A percentile compares a stretch with the other conserved stretches of the same genome.
Evolutionary conservation across 495 filamentous ascomycete genomes (phyloP).

Genomic region (Lentithecium fluviatile): DNA sequence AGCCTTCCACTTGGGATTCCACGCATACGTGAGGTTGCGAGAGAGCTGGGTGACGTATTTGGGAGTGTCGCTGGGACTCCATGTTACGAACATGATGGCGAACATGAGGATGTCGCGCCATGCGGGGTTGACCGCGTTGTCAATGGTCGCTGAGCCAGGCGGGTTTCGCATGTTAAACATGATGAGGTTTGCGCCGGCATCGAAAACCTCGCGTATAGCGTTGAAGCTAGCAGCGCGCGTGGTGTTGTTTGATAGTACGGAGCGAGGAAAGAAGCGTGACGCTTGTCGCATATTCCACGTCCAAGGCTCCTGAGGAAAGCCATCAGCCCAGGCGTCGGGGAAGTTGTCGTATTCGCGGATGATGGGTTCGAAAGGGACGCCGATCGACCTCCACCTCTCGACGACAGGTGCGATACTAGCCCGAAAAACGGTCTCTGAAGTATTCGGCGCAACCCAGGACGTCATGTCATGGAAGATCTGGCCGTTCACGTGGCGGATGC

Average conservation of each 20-base stretch:
- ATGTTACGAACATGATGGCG: slow-evolving; percentile 6
- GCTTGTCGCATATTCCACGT: slow-evolving; percentile 7
- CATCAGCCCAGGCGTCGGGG: not conserved
- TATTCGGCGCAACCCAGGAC: not conserved
- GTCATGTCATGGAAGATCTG: slow-evolving; percentile 2
- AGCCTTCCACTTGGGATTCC: slow-evolving; percentile 1
- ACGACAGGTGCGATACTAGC: not conserved
- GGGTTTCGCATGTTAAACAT: slow-evolving; percentile 8
- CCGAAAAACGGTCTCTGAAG: not conserved
- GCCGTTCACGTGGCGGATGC: slow-evolving; percentile 1
- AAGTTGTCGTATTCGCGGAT: slow-evolving; percentile 4
- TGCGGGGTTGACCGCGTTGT: slow-evolving; percentile 4
- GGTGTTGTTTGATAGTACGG: not conserved
- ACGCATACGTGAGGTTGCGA: not conserved
- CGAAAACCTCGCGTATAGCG: not conserved
- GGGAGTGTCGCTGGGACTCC: not conserved
- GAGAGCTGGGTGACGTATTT: not conserved
- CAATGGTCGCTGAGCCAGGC: not conserved
- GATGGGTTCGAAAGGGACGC: not conserved
- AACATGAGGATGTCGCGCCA: slow-evolving; percentile 3
- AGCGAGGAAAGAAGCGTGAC: slow-evolving; percentile 1
- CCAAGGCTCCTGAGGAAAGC: slow-evolving; percentile 4
- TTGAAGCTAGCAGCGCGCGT: not conserved
- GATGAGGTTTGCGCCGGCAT: slow-evolving; percentile 2
- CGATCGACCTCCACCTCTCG: not conserved